A percentile compares a stretch with the other conserved stretches of the same genome.
These are phyloP conservation scores for Verticillium albo-atrum DNA, from an alignment of 2,329 filamentous ascomycete genomes.

Conservation along the genomic window DNA sequence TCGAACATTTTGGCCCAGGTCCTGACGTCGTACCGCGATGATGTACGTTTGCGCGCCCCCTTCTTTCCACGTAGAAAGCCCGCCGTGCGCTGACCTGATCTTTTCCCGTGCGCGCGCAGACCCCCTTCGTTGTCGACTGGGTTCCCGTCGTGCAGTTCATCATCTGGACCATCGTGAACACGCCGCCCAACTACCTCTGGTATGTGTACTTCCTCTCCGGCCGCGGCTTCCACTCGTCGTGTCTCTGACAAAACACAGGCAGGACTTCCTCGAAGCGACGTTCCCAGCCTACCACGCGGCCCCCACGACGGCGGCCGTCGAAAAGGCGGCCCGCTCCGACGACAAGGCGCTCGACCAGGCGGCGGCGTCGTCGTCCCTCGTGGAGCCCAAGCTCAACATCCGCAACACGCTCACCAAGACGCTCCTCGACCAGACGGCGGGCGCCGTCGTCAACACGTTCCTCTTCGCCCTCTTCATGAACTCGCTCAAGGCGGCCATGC, in stretches of 20 bases:
- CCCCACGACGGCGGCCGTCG: conserved; percentile 32
- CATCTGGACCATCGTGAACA: conserved; percentile 66
- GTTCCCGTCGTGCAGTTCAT: conserved; percentile 72
- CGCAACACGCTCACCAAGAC: conserved; percentile 65
- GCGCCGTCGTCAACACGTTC: conserved; percentile 60
- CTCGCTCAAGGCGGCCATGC: conserved; percentile 49
- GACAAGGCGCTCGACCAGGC: conserved; percentile 35
- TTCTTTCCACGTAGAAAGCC: not conserved
- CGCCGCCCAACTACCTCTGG: conserved; percentile 83
- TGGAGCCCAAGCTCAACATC: conserved; percentile 51
- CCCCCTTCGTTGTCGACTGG: conserved; percentile 58
- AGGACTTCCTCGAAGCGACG: conserved; percentile 67
- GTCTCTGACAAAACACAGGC: conserved; percentile 39
- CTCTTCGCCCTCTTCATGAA: conserved; percentile 58
- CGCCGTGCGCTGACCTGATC: not conserved
- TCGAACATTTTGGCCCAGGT: conserved; percentile 72
- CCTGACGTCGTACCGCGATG: conserved; percentile 56
- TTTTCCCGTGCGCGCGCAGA: conserved; percentile 32
- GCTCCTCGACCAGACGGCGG: conserved; percentile 63
- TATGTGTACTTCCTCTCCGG: conserved; percentile 25
- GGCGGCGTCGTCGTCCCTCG: conserved; percentile 29
- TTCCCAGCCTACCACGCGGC: conserved; percentile 63
- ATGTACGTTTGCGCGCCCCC: conserved; percentile 42
- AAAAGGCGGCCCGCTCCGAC: conserved; percentile 31
- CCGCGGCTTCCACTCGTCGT: not conserved